Evolutionary conservation across 1,139 yeast genomes (phyloP), one percentile per base, ranked within the genome.

Genomic region (Hyphopichia pseudoburtonii): DNA sequence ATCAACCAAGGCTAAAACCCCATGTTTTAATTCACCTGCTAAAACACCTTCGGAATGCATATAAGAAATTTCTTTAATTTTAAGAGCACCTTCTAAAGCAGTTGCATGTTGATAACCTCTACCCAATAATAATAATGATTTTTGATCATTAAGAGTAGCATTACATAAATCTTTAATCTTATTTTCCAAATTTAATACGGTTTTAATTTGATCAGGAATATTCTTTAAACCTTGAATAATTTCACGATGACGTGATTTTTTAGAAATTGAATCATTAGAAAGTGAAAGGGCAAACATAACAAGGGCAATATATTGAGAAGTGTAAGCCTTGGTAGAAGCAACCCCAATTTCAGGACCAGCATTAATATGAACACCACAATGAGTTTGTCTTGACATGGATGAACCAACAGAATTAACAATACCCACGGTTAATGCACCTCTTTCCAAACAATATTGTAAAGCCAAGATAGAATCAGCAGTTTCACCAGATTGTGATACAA

Each of bases 341-440:
- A 94, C 99, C 63, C 98, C 98, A 50, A 94, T 92, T 70, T 94
- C 99, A 29, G 98, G 98, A 47, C 99, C 99, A 32, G 98, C 98
- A 62, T 94, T 94, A 61, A 94, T 90, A 64, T 94, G 99, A 39
- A 94, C 97, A 78, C 99, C 99, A 73, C 98, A 94, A 66, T 90
- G 96, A 29, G 99, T 94, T 57, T 81, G 85, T 63, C 97, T 82
- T 16, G 97, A 90, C 68, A 94, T 88, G 35, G 94, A 81, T 5
- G 98, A 94, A 55, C 99, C 99, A 32, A 94, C 99, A 47, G 89
- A 79, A 57, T 71, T 71, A 38, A 94, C 98, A 56, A 94, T 86
- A 66, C 99, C 99, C 42, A 94, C 95, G 23, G 97, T 90, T 51
- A 94, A 76, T 23, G 98, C 97, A 48, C 97, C 98, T 58, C 97